A percentile compares a stretch with the other conserved stretches of the same genome.
Conservation (phyloP, 805 yeast species). For the Cyberlindnera lachancei region DNA sequence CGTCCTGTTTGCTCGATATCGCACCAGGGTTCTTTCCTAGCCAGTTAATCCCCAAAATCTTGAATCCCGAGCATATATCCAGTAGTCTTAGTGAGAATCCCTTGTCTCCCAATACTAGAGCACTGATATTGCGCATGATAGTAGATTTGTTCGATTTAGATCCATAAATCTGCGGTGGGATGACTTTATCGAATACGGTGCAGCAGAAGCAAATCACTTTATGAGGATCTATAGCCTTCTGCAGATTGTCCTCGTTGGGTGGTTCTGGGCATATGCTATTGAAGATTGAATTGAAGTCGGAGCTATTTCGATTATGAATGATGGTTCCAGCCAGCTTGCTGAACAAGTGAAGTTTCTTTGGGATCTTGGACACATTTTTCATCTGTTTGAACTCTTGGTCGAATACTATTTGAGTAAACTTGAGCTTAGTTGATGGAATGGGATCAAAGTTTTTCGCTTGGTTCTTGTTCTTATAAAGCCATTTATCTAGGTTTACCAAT, state of each 20-base stretch:
- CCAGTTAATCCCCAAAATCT: conserved; percentile 47
- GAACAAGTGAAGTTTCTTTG: conserved; percentile 17
- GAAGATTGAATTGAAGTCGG: conserved; percentile 31
- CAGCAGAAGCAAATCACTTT: conserved; percentile 37
- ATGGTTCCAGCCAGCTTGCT: conserved; percentile 13
- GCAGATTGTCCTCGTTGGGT: conserved; percentile 22
- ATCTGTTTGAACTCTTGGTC: conserved; percentile 5
- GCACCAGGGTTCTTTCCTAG: conserved; percentile 27
- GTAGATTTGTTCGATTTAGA: conserved; percentile 36
- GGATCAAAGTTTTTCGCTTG: conserved; percentile 6
- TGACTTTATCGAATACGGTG: conserved; percentile 35
- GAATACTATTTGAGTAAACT: conserved; percentile 7
- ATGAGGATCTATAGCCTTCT: conserved; percentile 24
- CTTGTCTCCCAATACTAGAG: conserved; percentile 30
- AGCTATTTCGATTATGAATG: conserved; percentile 27
- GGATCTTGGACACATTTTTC: conserved; percentile 18
- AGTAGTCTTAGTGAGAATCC: conserved; percentile 29
- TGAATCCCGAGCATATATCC: conserved; percentile 29
- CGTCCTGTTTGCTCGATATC: conserved; percentile 35
- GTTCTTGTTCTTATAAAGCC: conserved; percentile 9
- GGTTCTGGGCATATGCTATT: conserved; percentile 26
- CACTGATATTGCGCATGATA: conserved; percentile 30
- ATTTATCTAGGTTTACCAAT: conserved; percentile 6
- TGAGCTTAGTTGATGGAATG: conserved; percentile 2
- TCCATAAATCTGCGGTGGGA: conserved; percentile 52